Evolutionary conservation across 371 early-diverging fungal species (phyloP).

Genomic region (Coemansia sp.): DNA sequence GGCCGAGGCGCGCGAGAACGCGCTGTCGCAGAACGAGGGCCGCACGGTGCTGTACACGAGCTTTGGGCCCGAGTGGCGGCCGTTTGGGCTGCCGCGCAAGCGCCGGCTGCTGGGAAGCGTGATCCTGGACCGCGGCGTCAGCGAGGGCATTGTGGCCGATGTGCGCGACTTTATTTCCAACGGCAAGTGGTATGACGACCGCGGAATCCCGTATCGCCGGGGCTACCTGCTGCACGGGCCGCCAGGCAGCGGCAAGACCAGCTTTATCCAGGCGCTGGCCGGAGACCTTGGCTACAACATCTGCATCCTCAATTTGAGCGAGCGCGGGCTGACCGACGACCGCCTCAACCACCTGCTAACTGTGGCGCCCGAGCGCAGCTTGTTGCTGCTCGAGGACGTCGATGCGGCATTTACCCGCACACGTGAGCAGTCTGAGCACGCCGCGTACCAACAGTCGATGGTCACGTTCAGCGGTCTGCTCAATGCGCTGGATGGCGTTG

Average conservation of each 20-base stretch:
- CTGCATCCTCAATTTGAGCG: conserved; percentile 92
- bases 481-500: conserved; percentile 99
- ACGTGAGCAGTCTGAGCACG: conserved; percentile 58
- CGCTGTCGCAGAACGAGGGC: conserved; percentile 85
- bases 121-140: conserved; percentile 77
- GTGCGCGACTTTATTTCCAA: conserved; percentile 83
- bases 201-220: conserved; percentile 96
- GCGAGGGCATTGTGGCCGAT: conserved; percentile 77
- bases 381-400: conserved; percentile 98
- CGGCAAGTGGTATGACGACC: conserved; percentile 92
- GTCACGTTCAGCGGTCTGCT: conserved; percentile 98
- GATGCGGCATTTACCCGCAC: conserved; percentile 95
- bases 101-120: conserved; percentile 83
- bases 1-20: conserved; percentile 79
- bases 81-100: conserved; percentile 92
- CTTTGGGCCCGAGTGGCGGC: conserved; percentile 96
- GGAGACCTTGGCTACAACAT: conserved; percentile 97
- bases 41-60: conserved; percentile 94
- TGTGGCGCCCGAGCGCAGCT: conserved; percentile 91
- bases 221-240: conserved; percentile 98
- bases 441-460: conserved; percentile 76
- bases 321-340: conserved; percentile 95
- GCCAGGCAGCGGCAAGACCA: conserved; percentile 99
- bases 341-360: conserved; percentile 91
- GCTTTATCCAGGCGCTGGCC: conserved; percentile 98